phyloP scores from a whole-genome alignment of 2,329 filamentous ascomycete species.

The Calonectria henricotiae region DNA sequence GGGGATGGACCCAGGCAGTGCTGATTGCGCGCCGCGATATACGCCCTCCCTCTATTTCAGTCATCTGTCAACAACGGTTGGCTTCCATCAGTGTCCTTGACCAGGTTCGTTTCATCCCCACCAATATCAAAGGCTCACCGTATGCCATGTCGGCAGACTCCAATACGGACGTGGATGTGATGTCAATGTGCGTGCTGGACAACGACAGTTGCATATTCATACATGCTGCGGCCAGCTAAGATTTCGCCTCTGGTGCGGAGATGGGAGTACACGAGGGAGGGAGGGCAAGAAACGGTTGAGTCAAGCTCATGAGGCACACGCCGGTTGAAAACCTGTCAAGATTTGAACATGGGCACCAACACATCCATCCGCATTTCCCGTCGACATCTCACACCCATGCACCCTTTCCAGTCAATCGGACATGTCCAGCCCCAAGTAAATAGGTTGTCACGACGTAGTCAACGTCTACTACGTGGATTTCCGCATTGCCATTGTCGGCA shows the following conservation, averaged over 20 bases:
- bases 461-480: slow-evolving; percentile 31
- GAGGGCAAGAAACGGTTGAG: slow-evolving; percentile 30
- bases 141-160: slow-evolving; percentile 13
- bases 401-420: slow-evolving; percentile 49
- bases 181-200: background rate
- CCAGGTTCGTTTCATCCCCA: slow-evolving; percentile 2
- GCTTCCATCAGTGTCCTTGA: slow-evolving; percentile 22
- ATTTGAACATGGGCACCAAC: slow-evolving; percentile 48
- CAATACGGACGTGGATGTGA: background rate
- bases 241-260: slow-evolving; percentile 19
- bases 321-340: slow-evolving; percentile 39
- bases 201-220: slow-evolving; percentile 11
- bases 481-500: slow-evolving; percentile 38
- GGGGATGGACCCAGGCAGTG: slow-evolving; percentile 22
- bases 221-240: slow-evolving; percentile 18
- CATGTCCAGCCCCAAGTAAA: slow-evolving; percentile 28
- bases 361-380: slow-evolving; percentile 55
- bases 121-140: slow-evolving; percentile 31
- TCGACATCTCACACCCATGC: slow-evolving; percentile 49
- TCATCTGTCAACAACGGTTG: slow-evolving; percentile 19
- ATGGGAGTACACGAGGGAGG: slow-evolving; percentile 26
- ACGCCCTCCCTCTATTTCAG: slow-evolving; percentile 17
- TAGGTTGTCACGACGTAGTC: slow-evolving; percentile 36
- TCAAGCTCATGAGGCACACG: slow-evolving; percentile 30
- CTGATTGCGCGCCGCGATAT: slow-evolving; percentile 37